Evolutionary conservation across 1,284 basidiomycete species (phyloP).

Genomic region (Macrocystidia cucumis): DNA sequence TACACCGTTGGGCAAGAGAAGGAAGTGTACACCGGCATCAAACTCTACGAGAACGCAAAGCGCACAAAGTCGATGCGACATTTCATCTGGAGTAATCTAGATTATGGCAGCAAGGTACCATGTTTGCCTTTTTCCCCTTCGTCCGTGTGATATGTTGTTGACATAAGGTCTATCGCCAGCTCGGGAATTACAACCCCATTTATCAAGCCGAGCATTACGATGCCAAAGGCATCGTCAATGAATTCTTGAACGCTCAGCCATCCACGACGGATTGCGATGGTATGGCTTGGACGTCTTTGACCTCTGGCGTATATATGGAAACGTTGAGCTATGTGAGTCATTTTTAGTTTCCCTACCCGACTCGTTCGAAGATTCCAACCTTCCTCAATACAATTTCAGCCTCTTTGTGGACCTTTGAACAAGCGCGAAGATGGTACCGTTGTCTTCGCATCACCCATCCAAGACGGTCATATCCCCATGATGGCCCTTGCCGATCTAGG

Average conservation of each 20-base stretch:
- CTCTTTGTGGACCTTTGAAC: slow-evolving; percentile 30
- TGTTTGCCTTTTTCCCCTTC: slow-evolving; percentile 3
- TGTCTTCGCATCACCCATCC: slow-evolving; percentile 33
- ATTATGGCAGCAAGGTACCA: slow-evolving; percentile 37
- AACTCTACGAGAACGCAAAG: slow-evolving; percentile 40
- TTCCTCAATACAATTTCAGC: no score
- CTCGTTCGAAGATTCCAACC: not conserved
- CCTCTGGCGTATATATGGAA: slow-evolving; percentile 37
- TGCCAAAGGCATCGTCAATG: slow-evolving; percentile 35
- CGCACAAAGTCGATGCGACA: slow-evolving; percentile 28
- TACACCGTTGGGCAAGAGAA: slow-evolving; percentile 36
- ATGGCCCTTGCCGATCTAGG: slow-evolving; percentile 39
- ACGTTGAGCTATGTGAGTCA: slow-evolving; percentile 26
- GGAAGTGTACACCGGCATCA: slow-evolving; percentile 33
- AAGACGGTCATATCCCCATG: slow-evolving; percentile 32
- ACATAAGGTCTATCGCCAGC: slow-evolving; percentile 13
- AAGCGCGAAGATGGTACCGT: slow-evolving; percentile 32
- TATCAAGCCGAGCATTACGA: slow-evolving; percentile 33
- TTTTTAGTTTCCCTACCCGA: not conserved
- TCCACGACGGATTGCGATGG: slow-evolving; percentile 25
- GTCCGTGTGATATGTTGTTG: not conserved
- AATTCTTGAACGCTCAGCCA: slow-evolving; percentile 33
- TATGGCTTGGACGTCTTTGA: slow-evolving; percentile 32
- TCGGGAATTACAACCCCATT: slow-evolving; percentile 23
- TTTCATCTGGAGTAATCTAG: slow-evolving; percentile 39